These are phyloP conservation scores for Solanum hybrid DNA, from an alignment of 305 asterid species.

Conservation along the genomic window DNA sequence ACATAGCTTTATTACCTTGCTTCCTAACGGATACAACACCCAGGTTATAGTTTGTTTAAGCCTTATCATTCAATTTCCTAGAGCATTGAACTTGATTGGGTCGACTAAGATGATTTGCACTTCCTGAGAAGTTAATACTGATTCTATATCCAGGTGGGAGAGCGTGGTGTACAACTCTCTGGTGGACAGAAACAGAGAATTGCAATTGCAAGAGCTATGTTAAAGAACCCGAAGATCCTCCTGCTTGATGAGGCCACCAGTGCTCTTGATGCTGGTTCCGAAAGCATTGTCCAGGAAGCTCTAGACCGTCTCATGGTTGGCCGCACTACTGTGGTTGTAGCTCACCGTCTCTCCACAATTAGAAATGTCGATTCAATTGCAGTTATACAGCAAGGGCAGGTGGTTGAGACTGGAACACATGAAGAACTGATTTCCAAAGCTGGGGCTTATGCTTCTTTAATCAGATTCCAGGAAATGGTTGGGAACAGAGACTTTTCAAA, in stretches of 20 bases:
- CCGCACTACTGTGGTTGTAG: slow-evolving; percentile 85
- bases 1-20: slow-evolving; percentile 76
- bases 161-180: slow-evolving; percentile 89
- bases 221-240: slow-evolving; percentile 83
- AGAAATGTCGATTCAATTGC: slow-evolving; percentile 84
- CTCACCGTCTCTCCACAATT: slow-evolving; percentile 91
- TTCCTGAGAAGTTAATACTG: neutral
- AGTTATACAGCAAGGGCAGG: slow-evolving; percentile 91
- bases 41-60: slow-evolving; percentile 38
- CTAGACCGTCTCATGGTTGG: slow-evolving; percentile 93
- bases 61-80: neutral
- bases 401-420: slow-evolving; percentile 89
- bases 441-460: slow-evolving; percentile 80
- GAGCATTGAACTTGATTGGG: neutral
- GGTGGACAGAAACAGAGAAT: slow-evolving; percentile 94
- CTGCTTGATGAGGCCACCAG: slow-evolving; percentile 95
- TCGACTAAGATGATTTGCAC: neutral
- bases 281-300: slow-evolving; percentile 92
- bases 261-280: slow-evolving; percentile 83
- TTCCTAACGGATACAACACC: slow-evolving; percentile 88
- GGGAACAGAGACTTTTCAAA: slow-evolving; percentile 78
- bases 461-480: slow-evolving; percentile 84
- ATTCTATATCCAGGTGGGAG: slow-evolving; percentile 57
- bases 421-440: slow-evolving; percentile 82
- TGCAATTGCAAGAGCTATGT: slow-evolving; percentile 93